phyloP scores from a whole-genome alignment of 2,329 filamentous ascomycete genomes.

The Nothophoma quercina region DNA sequence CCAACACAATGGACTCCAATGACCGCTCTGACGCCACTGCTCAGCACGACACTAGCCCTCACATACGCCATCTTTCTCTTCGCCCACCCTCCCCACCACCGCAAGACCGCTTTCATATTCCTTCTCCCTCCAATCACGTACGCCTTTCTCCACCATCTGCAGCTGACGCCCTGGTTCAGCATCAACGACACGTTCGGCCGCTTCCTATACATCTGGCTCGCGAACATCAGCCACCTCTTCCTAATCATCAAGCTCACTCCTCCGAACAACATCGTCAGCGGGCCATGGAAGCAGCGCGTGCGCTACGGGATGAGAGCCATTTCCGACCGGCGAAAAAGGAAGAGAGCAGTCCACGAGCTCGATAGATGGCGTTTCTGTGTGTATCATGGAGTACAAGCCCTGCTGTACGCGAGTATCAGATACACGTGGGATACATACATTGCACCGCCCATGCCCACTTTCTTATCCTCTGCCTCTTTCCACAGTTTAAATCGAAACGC shows the following conservation, averaged over 20 bases:
- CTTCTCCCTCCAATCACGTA: constrained; percentile 19
- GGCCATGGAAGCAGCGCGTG: not conserved
- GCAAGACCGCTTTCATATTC: constrained; percentile 17
- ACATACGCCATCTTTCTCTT: constrained; percentile 23
- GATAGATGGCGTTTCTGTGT: not conserved
- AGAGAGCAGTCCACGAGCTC: no score
- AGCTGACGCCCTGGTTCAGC: constrained; percentile 8
- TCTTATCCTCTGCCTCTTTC: not conserved
- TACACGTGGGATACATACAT: not conserved
- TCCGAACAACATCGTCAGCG: no score
- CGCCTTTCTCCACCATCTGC: constrained; percentile 17
- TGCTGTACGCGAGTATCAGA: no score
- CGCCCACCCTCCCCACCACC: constrained; percentile 23
- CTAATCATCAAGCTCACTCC: constrained; percentile 19
- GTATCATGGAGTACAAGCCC: not conserved
- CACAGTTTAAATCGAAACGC: not conserved
- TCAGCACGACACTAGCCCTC: constrained; percentile 1
- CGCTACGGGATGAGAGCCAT: not conserved
- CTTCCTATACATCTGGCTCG: constrained; percentile 30
- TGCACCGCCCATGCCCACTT: constrained; percentile 13
- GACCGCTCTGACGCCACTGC: not conserved
- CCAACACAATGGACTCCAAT: not conserved
- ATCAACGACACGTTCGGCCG: constrained; percentile 25
- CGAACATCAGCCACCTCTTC: constrained; percentile 25
- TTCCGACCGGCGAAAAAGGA: no score